Evolutionary conservation across 495 filamentous ascomycete genomes (phyloP), one percentile per base, ranked within the genome.

Genomic region (Aspergillus egyptiacus): DNA sequence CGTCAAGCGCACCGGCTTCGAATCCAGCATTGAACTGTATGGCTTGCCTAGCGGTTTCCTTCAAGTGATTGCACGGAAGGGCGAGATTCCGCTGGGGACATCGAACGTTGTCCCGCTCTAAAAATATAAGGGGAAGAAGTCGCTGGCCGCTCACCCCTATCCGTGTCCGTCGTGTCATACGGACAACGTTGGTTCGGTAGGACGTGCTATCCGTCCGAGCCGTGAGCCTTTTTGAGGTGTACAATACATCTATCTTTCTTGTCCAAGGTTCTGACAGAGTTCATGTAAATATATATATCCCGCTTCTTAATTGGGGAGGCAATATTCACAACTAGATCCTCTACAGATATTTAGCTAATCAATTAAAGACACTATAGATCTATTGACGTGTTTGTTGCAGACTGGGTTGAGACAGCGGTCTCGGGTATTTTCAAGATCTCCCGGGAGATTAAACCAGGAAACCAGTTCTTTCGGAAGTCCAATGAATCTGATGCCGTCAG

Each of bases 1-100:
- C 17, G 57, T 60, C n/a, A 33, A 51, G 7, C 62, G 66, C 13
- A 61, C 54, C 24, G 67, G 67, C 20, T 71, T 69, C 17, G 67
- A 71, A 54, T 66, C 61, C 39, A 18, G 55, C 51, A n/a, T 50
- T 44, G 43, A 46, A 23, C 6, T 70, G 24, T 39, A 30, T 7
- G 57, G 51, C n/a, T 34, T 64, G 27, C 49, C 57, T 5, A 54
- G 51, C 24, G 32, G 42, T n/a, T 68, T 51, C 28, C 36, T 70
- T 13, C 64, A 66, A 48, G 60, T 69, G 6, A 60, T 57, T 40
- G 65, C 64, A 31, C 59, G 58, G 2, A 58, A 61, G 57, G 67
- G 61, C 15, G 45, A 53, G 10, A 53, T 50, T 18, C 55, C 62
- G 18, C 56, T 68, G 13, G 50, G 61, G n/a, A 62, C 53, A 0